These are phyloP conservation scores for Halenospora varia DNA, from an alignment of 495 filamentous ascomycete genomes.

Conservation along the genomic window DNA sequence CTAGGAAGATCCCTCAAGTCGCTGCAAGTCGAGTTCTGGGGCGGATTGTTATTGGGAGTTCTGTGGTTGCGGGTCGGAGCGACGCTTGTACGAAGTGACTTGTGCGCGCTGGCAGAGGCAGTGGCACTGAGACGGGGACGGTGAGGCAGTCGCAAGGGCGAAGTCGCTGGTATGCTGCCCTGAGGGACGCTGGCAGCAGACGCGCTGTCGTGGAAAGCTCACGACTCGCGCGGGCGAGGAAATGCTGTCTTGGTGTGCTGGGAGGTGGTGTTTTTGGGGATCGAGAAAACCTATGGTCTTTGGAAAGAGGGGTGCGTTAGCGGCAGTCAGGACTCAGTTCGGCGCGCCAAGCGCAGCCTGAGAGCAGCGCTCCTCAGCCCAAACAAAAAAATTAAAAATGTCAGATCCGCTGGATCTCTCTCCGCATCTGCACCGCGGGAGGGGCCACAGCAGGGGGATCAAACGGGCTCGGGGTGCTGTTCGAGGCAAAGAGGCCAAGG, in stretches of 20 bases:
- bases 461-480: not conserved
- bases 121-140: no score
- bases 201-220: not conserved
- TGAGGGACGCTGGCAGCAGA: not conserved
- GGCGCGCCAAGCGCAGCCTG: not conserved
- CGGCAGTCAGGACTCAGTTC: not conserved
- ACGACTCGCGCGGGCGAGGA: not conserved
- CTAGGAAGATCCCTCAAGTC: not conserved
- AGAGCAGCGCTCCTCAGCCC: conserved; percentile 5
- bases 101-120: no score
- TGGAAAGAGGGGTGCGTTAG: not conserved
- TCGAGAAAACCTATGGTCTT: no score
- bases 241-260: not conserved
- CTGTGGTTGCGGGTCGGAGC: no score
- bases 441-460: not conserved
- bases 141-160: not conserved
- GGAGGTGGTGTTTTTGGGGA: no score
- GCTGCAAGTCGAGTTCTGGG: not conserved
- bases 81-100: no score
- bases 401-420: conserved; percentile 26
- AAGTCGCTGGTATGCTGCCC: not conserved
- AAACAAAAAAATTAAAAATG: conserved; percentile 22
- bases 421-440: not conserved
- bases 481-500: not conserved
- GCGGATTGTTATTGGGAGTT: not conserved